A percentile compares a stretch with the other conserved stretches of the same genome.
Evolutionary conservation across 1,284 basidiomycete genomes (phyloP).

Genomic region (Anthracocystis panici-leucophaei): DNA sequence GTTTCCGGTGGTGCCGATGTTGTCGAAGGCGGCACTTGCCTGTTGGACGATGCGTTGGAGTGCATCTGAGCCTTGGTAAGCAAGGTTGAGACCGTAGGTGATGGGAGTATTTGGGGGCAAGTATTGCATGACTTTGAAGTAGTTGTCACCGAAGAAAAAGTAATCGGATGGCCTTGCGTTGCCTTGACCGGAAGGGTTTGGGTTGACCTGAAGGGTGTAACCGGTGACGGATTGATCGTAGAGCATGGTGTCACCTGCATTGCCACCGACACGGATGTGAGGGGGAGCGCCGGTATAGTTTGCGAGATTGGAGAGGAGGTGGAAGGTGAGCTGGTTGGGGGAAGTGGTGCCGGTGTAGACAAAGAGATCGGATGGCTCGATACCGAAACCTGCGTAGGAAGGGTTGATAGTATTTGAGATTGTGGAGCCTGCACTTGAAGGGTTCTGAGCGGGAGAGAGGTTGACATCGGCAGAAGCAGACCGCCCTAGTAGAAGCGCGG

Average conservation of each 20-base stretch:
- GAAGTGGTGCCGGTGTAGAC: slow-evolving; percentile 48
- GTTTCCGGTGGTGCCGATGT: slow-evolving; percentile 22
- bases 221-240: slow-evolving; percentile 31
- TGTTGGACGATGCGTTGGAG: slow-evolving; percentile 37
- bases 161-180: slow-evolving; percentile 28
- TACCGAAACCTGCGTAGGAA: slow-evolving; percentile 58
- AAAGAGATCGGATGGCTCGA: slow-evolving; percentile 57
- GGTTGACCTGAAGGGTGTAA: slow-evolving; percentile 31
- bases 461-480: slow-evolving; percentile 18
- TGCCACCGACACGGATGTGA: slow-evolving; percentile 57
- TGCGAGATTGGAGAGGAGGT: slow-evolving; percentile 55
- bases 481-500: slow-evolving; percentile 23
- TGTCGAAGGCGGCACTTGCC: slow-evolving; percentile 41
- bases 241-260: slow-evolving; percentile 55
- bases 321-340: slow-evolving; percentile 51
- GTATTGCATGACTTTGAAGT: slow-evolving; percentile 43
- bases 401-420: slow-evolving; percentile 53
- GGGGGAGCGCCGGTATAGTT: slow-evolving; percentile 58
- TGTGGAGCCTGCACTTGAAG: slow-evolving; percentile 25
- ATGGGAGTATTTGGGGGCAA: slow-evolving; percentile 53
- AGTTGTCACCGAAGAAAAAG: slow-evolving; percentile 46
- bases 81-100: slow-evolving; percentile 60
- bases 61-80: slow-evolving; percentile 46
- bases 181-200: slow-evolving; percentile 32
- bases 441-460: slow-evolving; percentile 32